Percentiles rank a stretch among this genome's conserved stretches.
Conservation (phyloP, 495 filamentous ascomycete species). For the Talaromyces nanjingensis region DNA sequence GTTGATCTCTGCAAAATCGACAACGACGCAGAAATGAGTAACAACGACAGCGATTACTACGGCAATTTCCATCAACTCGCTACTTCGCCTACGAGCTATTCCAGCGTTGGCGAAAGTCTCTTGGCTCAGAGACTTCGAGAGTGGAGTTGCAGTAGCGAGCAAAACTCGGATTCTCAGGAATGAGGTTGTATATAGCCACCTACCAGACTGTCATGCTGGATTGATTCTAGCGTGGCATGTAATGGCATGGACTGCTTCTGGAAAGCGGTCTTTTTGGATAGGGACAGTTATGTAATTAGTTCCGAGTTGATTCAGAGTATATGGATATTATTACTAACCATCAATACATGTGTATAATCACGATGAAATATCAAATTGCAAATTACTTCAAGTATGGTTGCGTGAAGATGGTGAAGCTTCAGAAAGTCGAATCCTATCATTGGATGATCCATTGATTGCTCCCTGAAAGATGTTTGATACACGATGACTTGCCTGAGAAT, state of each 20-base stretch:
- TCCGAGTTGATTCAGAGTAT: neutral
- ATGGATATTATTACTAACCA: neutral
- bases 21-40: neutral
- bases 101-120: neutral
- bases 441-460: no score
- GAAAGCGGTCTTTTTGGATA: neutral
- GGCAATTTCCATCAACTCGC: neutral
- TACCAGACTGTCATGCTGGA: neutral
- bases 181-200: neutral
- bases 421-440: no score
- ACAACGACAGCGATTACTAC: neutral
- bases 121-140: neutral
- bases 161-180: neutral
- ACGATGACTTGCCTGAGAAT: no score
- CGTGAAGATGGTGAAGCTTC: no score
- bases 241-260: neutral
- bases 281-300: neutral
- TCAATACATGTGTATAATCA: neutral
- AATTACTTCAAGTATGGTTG: no score
- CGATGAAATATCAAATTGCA: neutral
- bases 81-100: neutral
- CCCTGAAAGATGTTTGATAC: no score
- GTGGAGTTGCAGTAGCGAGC: neutral
- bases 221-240: neutral
- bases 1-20: neutral